A percentile compares a stretch with the other conserved stretches of the same genome.
Evolutionary conservation across 257 asterid species (phyloP).

Genomic region (Osmanthus fragrans): DNA sequence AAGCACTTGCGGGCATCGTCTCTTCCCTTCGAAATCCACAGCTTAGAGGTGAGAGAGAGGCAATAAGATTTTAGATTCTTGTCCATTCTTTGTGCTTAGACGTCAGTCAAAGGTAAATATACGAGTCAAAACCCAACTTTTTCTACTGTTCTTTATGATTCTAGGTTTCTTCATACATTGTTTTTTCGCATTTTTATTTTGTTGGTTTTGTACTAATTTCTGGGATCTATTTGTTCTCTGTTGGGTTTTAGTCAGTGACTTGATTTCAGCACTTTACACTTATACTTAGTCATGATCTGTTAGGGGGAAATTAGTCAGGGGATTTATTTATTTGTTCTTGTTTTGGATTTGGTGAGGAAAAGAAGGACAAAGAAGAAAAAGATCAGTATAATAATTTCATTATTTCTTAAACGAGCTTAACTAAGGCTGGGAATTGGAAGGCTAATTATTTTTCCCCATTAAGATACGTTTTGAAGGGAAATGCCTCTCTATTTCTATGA

Average conservation of each 20-base stretch:
- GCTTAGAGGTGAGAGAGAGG: not conserved
- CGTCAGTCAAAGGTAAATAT: not conserved
- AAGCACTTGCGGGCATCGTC: not conserved
- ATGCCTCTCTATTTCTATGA: not conserved
- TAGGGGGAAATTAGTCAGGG: not conserved
- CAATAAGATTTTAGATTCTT: not conserved
- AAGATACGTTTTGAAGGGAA: not conserved
- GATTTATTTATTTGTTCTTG: not conserved
- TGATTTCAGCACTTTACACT: not conserved
- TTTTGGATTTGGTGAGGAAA: slow-evolving; percentile 3
- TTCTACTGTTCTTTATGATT: not conserved
- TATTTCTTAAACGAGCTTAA: not conserved
- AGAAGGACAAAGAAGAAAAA: not conserved
- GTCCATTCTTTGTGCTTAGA: not conserved
- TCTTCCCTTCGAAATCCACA: not conserved
- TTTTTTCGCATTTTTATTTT: not conserved
- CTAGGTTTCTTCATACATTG: not conserved
- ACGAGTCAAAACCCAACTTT: not conserved
- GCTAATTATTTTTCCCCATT: not conserved
- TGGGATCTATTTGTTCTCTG: slow-evolving; percentile 23
- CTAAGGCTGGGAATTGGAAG: not conserved
- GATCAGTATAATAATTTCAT: not conserved
- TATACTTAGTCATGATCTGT: slow-evolving; percentile 7
- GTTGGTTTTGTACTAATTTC: slow-evolving; percentile 14
- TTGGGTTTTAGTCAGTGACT: not conserved